A percentile compares a stretch with the other conserved stretches of the same genome.
Conservation (phyloP, 192 early-diverging fungal genomes). For the Podila clonocystis region DNA sequence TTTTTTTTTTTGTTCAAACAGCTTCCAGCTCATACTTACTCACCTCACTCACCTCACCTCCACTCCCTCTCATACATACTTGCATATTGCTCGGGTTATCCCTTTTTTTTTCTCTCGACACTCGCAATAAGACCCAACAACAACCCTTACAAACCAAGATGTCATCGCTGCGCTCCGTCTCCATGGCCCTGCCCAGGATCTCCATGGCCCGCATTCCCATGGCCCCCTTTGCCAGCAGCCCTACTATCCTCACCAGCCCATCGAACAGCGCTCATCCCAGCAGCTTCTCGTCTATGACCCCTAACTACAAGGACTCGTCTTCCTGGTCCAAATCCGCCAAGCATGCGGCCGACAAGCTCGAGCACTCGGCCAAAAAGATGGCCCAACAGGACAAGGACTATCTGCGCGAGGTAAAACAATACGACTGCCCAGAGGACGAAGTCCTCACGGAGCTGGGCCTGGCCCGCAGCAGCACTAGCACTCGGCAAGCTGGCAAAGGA, state of each 20-base stretch:
- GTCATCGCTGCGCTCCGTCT: slow-evolving; percentile 20
- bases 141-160: neutral
- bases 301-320: neutral
- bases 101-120: neutral
- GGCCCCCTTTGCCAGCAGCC: slow-evolving; percentile 22
- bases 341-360: slow-evolving; percentile 7
- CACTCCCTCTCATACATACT: neutral
- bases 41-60: neutral
- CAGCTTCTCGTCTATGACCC: slow-evolving; percentile 28
- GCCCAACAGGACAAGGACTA: slow-evolving; percentile 20
- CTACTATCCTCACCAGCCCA: neutral
- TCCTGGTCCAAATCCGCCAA: slow-evolving; percentile 19
- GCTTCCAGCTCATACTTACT: neutral
- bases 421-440: slow-evolving; percentile 28
- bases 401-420: slow-evolving; percentile 46
- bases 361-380: slow-evolving; percentile 15
- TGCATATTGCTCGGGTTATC: neutral
- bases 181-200: slow-evolving; percentile 25
- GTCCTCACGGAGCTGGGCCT: slow-evolving; percentile 29
- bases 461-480: slow-evolving; percentile 11
- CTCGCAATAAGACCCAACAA: neutral
- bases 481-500: neutral
- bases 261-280: slow-evolving; percentile 13
- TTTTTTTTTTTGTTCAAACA: neutral
- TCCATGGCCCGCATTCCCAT: slow-evolving; percentile 44